These are phyloP conservation scores for Gloeopeniophorella convolvens DNA, from an alignment of 768 basidiomycete genomes.

Conservation along the genomic window DNA sequence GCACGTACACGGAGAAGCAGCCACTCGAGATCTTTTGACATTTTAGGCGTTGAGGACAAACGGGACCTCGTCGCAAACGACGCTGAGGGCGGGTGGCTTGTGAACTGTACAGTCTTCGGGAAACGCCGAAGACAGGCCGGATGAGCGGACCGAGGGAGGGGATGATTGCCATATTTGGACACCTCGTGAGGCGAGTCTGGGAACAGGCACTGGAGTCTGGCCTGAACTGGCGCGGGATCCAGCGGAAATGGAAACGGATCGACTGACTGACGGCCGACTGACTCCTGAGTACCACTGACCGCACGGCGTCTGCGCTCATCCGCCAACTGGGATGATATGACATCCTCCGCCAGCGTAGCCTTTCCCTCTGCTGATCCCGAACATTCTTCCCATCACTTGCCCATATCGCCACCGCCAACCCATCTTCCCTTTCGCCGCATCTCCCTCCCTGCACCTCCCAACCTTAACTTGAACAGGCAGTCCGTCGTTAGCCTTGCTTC, in stretches of 20 bases:
- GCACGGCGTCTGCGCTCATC: too few relatives aligned
- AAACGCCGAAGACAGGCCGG: background rate
- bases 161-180: background rate
- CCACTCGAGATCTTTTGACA: constrained; percentile 86
- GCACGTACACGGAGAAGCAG: constrained; percentile 76
- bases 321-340: too few relatives aligned
- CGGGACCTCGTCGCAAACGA: too few relatives aligned
- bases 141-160: background rate
- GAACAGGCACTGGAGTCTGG: too few relatives aligned
- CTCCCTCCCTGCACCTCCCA: constrained; percentile 35
- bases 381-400: background rate
- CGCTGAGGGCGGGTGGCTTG: too few relatives aligned
- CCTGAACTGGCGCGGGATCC: too few relatives aligned
- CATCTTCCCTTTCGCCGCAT: constrained; percentile 45
- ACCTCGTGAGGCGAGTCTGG: too few relatives aligned
- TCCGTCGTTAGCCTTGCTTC: constrained; percentile 69
- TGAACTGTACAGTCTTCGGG: constrained; percentile 13
- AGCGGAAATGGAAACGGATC: too few relatives aligned
- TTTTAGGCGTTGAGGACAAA: constrained; percentile 1
- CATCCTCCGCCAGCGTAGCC: background rate
- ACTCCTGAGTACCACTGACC: too few relatives aligned
- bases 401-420: constrained; percentile 32
- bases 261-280: too few relatives aligned
- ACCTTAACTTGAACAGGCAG: constrained; percentile 43
- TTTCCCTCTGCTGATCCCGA: constrained; percentile 20